Percentiles rank a stretch among this genome's conserved stretches.
These are phyloP conservation scores for Cyamopsis tetragonoloba DNA, from an alignment of 306 rosid genomes.

Conservation along the genomic window DNA sequence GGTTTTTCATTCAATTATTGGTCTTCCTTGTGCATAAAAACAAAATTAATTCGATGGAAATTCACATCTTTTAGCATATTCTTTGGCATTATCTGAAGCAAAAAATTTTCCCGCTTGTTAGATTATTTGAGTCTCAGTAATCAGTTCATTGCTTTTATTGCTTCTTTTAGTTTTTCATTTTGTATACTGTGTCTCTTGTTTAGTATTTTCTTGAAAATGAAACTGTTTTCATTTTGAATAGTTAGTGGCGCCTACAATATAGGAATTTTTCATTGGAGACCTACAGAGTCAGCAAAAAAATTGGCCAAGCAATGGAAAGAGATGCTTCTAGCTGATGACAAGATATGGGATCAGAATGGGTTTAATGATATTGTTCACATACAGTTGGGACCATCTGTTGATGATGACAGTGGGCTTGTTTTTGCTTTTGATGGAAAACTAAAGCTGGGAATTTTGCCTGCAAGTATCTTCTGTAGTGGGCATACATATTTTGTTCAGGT, in stretches of 20 bases:
- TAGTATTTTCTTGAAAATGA: conserved; percentile 7
- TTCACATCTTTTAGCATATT: background rate
- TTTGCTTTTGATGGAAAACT: conserved; percentile 83
- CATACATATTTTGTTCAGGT: conserved; percentile 98
- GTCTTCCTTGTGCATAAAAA: background rate
- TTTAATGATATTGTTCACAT: conserved; percentile 69
- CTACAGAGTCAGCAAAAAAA: conserved; percentile 70
- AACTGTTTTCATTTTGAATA: conserved; percentile 27
- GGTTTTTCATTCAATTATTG: background rate
- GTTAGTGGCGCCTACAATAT: conserved; percentile 84
- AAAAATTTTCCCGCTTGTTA: background rate
- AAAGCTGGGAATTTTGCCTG: conserved; percentile 90
- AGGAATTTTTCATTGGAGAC: conserved; percentile 96
- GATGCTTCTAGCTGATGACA: conserved; percentile 73
- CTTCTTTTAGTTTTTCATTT: conserved; percentile 4
- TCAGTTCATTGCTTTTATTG: conserved; percentile 2
- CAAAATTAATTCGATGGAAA: background rate
- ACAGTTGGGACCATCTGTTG: conserved; percentile 82
- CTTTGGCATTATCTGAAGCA: background rate
- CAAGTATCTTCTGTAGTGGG: conserved; percentile 92
- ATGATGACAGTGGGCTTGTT: conserved; percentile 63
- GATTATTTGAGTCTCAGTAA: background rate
- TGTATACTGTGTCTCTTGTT: conserved; percentile 1
- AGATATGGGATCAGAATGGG: conserved; percentile 95
- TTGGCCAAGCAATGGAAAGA: conserved; percentile 88